Percentiles rank a stretch among this genome's conserved stretches.
These are phyloP conservation scores for Amyloporia xantha DNA, from an alignment of 768 basidiomycete genomes.

Conservation along the genomic window DNA sequence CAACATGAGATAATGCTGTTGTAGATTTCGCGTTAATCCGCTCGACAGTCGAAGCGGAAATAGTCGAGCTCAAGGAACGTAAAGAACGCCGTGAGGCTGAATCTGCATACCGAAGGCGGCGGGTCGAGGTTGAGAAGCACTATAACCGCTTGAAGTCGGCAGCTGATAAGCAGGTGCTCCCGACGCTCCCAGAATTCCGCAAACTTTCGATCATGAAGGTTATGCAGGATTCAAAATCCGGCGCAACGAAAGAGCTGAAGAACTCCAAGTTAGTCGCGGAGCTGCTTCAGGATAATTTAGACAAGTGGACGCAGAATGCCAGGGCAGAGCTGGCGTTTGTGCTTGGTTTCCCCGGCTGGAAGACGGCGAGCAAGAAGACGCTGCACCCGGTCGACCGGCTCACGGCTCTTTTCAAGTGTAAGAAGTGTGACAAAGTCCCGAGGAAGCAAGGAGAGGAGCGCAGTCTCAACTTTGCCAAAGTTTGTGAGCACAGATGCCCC, in stretches of 20 bases:
- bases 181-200: slow-evolving; percentile 42
- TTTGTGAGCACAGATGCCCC: slow-evolving; percentile 54
- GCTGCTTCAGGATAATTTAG: slow-evolving; percentile 38
- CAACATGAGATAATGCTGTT: background rate
- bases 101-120: slow-evolving; percentile 18
- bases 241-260: slow-evolving; percentile 16
- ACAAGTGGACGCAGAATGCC: slow-evolving; percentile 42
- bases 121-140: slow-evolving; percentile 33
- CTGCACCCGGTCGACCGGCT: slow-evolving; percentile 53
- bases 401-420: slow-evolving; percentile 55
- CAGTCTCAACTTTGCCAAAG: slow-evolving; percentile 51
- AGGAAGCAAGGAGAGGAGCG: slow-evolving; percentile 30
- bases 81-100: slow-evolving; percentile 25
- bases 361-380: slow-evolving; percentile 35
- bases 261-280: slow-evolving; percentile 27
- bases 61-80: slow-evolving; percentile 20
- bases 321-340: slow-evolving; percentile 35
- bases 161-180: slow-evolving; percentile 25
- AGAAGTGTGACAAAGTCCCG: slow-evolving; percentile 36
- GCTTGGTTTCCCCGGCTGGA: slow-evolving; percentile 50
- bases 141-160: slow-evolving; percentile 39
- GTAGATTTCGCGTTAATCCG: slow-evolving; percentile 27
- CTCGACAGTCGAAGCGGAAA: slow-evolving; percentile 23
- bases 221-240: slow-evolving; percentile 19
- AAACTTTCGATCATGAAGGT: slow-evolving; percentile 38